Conservation (phyloP, 306 rosid species). For the Boehmeria nivea region DNA sequence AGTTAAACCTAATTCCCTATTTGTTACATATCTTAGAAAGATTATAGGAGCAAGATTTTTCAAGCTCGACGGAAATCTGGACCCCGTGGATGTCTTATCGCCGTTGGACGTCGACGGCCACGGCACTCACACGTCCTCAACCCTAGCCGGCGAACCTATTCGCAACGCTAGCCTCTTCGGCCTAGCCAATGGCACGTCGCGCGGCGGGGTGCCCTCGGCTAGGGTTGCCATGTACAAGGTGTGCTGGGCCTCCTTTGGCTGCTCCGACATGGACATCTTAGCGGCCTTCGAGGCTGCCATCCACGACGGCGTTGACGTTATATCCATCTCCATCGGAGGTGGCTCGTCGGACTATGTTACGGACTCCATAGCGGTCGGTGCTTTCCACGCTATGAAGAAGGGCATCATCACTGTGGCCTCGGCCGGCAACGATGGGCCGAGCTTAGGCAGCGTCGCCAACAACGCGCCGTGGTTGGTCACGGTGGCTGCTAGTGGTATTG, state of each 20-base stretch:
- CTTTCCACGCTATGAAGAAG: slow-evolving; percentile 78
- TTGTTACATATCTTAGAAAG: no score
- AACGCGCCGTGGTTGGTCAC: slow-evolving; percentile 86
- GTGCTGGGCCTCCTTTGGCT: slow-evolving; percentile 61
- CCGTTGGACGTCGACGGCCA: slow-evolving; percentile 78
- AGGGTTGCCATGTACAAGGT: slow-evolving; percentile 82
- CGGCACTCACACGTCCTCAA: slow-evolving; percentile 84
- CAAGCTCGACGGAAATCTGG: slow-evolving; percentile 52
- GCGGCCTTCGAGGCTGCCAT: slow-evolving; percentile 91
- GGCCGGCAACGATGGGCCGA: slow-evolving; percentile 79
- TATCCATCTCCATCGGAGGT: slow-evolving; percentile 80
- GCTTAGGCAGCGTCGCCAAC: slow-evolving; percentile 40
- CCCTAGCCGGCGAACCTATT: slow-evolving; percentile 51
- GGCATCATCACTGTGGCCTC: slow-evolving; percentile 75
- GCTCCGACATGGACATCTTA: slow-evolving; percentile 80
- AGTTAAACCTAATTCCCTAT: no score
- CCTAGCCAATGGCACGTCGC: slow-evolving; percentile 64
- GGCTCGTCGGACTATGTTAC: slow-evolving; percentile 26
- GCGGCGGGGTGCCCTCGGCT: slow-evolving; percentile 74
- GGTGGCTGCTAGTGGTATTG: slow-evolving; percentile 83
- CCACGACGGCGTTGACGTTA: slow-evolving; percentile 81
- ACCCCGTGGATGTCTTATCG: slow-evolving; percentile 51
- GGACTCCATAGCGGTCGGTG: slow-evolving; percentile 59
- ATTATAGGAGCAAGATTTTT: slow-evolving; percentile 78
- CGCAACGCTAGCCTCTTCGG: slow-evolving; percentile 61